Base-by-base conservation (phyloP, 129 eudicot species). In the Escallonia rubra region DNA sequence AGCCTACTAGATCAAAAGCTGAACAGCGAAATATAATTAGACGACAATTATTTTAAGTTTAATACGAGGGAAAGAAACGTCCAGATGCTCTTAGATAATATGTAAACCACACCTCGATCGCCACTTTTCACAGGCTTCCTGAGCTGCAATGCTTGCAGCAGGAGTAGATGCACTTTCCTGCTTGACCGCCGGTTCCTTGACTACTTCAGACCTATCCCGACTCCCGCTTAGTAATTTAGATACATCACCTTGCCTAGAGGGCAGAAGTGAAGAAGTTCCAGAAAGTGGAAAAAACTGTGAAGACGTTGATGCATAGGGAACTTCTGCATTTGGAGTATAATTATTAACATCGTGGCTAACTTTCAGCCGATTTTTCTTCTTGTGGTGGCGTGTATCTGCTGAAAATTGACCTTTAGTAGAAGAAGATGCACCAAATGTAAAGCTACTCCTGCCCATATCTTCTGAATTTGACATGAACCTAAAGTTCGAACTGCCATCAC, bases 61-160 rank as follows among this genome's bases (percentile, higher is more conserved):
- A 38, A 68, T 40, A 43, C 42, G 40, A 16, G 45, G 50, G 41
- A 43, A 23, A 55, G 14, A 43, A 41, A 57, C 9, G 44, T 9
- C 40, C 57, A 46, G 62, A 62, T 68, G 41, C 39, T 40, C 53
- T 61, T 13, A 67, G 57, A 15, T 50, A 76, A 57, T 57, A 23
- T 23, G 1, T 23, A 60, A 58, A 16, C 41, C 81, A 57, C 76
- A 93, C 99, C 99, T 89, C 48, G 89, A 54, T 75, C 96, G 87
- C 99, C 99, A 89, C 77, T 81, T 93, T 71, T 86, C 99, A 75
- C 99, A 93, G 34, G 86, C 74, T 81, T 89, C 95, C 59, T 82
- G 81, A 46, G 92, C 87, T 48, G 71, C 77, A 64, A 74, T 83
- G 79, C 88, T 79, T 50, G 86, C 80, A 62, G 85, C 82, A 65